Conservation (phyloP, 768 basidiomycete genomes). For the Gymnopilus junonius region DNA sequence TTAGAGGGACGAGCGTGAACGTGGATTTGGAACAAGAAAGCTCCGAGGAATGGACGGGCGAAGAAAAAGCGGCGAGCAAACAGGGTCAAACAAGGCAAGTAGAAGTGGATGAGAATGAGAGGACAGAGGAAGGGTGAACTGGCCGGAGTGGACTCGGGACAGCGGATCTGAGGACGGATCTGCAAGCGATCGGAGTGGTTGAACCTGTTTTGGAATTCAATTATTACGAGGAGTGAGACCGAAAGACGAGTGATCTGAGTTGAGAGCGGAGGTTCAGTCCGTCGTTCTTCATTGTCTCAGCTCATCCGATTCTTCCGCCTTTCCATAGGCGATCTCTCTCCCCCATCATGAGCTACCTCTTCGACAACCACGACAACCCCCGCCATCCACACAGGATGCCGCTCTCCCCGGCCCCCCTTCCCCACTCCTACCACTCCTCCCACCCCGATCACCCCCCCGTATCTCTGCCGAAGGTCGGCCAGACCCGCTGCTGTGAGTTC, state of each 20-base stretch:
- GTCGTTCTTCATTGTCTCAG: slow-evolving; percentile 23
- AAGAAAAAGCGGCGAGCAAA: slow-evolving; percentile 18
- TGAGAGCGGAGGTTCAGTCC: slow-evolving; percentile 8
- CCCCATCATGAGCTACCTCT: slow-evolving; percentile 26
- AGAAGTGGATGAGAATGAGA: background rate
- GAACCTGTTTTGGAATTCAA: slow-evolving; percentile 27
- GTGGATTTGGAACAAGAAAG: slow-evolving; percentile 10
- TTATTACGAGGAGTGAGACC: slow-evolving; percentile 20
- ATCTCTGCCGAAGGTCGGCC: slow-evolving; percentile 60
- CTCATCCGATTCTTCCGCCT: slow-evolving; percentile 17
- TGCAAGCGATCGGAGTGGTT: slow-evolving; percentile 23
- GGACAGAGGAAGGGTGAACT: background rate
- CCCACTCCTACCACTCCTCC: slow-evolving; percentile 23
- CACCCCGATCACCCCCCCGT: slow-evolving; percentile 39
- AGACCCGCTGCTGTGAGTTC: slow-evolving; percentile 79
- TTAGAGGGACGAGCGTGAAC: background rate
- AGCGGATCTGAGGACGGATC: slow-evolving; percentile 35
- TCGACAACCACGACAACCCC: slow-evolving; percentile 10
- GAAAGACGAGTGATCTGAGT: slow-evolving; percentile 1
- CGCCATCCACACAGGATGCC: slow-evolving; percentile 10
- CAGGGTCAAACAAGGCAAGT: slow-evolving; percentile 24
- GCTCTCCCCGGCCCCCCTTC: slow-evolving; percentile 5
- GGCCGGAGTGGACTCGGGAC: slow-evolving; percentile 8
- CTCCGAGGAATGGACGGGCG: slow-evolving; percentile 16
- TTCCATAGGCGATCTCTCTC: slow-evolving; percentile 7